phyloP scores from a whole-genome alignment of 768 basidiomycete species.

The Solioccasus polychromus region DNA sequence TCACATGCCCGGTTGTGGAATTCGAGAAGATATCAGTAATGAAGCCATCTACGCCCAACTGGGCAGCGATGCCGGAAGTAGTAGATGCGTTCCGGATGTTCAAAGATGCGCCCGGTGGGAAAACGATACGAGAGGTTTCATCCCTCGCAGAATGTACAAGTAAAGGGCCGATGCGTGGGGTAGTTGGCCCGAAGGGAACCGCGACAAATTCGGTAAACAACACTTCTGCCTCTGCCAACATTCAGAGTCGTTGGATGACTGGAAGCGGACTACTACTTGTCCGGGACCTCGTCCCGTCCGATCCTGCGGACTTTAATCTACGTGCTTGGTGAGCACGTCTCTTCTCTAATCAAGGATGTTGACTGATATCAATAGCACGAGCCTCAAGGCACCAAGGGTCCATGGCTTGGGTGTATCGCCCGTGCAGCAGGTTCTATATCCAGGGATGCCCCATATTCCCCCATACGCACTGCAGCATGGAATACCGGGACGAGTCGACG shows the following conservation, averaged over 20 bases:
- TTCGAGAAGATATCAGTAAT: not conserved
- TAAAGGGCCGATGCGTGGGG: constrained; percentile 1
- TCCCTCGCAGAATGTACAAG: constrained; percentile 2
- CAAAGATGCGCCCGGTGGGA: constrained; percentile 2
- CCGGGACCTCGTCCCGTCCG: constrained; percentile 12
- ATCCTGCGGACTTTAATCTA: constrained; percentile 16
- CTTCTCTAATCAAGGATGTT: not conserved
- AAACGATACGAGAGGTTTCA: constrained; percentile 7
- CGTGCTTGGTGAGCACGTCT: constrained; percentile 9
- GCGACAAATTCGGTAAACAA: constrained; percentile 15
- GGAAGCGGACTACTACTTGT: constrained; percentile 8
- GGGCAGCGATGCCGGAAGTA: constrained; percentile 19
- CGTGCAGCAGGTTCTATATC: constrained; percentile 3
- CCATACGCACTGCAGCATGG: not conserved
- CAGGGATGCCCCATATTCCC: constrained; percentile 2
- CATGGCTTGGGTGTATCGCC: not conserved
- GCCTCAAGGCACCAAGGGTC: not conserved
- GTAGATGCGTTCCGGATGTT: constrained; percentile 16
- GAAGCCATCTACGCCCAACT: constrained; percentile 7
- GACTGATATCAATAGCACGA: constrained; percentile 6
- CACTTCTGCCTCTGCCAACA: constrained; percentile 9
- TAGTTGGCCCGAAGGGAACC: constrained; percentile 15
- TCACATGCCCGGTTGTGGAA: not conserved
- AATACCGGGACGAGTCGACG: not conserved
- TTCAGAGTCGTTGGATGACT: constrained; percentile 3